phyloP scores from a whole-genome alignment of 768 basidiomycete species.

The Collybia nuda region DNA sequence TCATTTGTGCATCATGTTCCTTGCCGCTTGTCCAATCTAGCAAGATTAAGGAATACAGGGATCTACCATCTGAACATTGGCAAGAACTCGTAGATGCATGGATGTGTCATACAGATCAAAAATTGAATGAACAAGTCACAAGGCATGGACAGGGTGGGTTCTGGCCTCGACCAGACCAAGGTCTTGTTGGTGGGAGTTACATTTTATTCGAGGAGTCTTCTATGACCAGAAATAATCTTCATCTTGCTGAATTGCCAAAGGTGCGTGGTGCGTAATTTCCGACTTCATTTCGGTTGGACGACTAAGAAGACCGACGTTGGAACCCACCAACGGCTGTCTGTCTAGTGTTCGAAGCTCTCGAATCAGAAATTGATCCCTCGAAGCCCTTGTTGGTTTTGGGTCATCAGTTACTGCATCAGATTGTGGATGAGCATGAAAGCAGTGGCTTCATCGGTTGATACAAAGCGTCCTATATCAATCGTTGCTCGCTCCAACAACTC shows the following conservation, averaged over 20 bases:
- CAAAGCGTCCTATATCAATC: slow-evolving; percentile 83
- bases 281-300: slow-evolving; percentile 48
- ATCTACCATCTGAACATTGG: slow-evolving; percentile 96
- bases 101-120: slow-evolving; percentile 97
- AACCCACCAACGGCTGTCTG: slow-evolving; percentile 59
- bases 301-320: slow-evolving; percentile 93
- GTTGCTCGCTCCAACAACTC: slow-evolving; percentile 85
- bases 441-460: slow-evolving; percentile 79
- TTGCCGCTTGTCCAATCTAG: slow-evolving; percentile 67
- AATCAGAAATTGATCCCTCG: slow-evolving; percentile 19
- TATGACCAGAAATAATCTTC: slow-evolving; percentile 53
- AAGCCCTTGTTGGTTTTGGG: slow-evolving; percentile 67
- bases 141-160: slow-evolving; percentile 64
- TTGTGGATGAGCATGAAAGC: slow-evolving; percentile 21
- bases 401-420: slow-evolving; percentile 15
- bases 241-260: slow-evolving; percentile 41
- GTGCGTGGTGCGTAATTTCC: slow-evolving; percentile 45
- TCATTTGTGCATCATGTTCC: slow-evolving; percentile 80
- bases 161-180: slow-evolving; percentile 73
- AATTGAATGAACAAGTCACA: slow-evolving; percentile 67
- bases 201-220: slow-evolving; percentile 70
- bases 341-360: slow-evolving; percentile 19
- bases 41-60: slow-evolving; percentile 58
- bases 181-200: slow-evolving; percentile 89
- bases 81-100: slow-evolving; percentile 95